Conservation (phyloP, 345 rosid species). For the Eucalyptus cladocalyx region DNA sequence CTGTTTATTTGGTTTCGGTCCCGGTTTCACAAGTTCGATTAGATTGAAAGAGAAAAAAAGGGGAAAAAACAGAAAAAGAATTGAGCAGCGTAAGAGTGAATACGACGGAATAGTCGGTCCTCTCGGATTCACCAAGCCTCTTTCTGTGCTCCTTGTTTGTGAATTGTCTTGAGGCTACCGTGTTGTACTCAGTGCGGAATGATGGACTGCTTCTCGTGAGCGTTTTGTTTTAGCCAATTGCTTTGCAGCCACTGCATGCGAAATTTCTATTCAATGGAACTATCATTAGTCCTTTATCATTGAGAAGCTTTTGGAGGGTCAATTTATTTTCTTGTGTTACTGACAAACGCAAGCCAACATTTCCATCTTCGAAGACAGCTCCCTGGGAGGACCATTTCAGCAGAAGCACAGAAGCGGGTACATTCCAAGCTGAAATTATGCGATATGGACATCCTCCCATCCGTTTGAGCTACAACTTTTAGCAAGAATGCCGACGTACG, state of each 20-base stretch:
- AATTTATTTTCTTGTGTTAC: not conserved
- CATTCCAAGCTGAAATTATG: not conserved
- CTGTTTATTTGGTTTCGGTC: not conserved
- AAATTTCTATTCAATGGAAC: not conserved
- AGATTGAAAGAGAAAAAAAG: not conserved
- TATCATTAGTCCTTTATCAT: not conserved
- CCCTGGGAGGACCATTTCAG: not conserved
- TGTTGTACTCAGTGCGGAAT: not conserved
- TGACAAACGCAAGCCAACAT: not conserved
- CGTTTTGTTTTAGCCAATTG: not conserved
- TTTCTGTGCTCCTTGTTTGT: not conserved
- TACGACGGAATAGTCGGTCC: not conserved
- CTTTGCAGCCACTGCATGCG: not conserved
- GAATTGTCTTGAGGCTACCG: not conserved
- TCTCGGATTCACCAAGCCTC: not conserved
- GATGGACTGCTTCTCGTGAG: not conserved
- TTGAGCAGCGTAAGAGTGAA: not conserved
- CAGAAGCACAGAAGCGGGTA: not conserved
- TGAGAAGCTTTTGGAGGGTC: not conserved
- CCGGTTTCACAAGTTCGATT: not conserved
- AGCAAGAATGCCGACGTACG: not conserved
- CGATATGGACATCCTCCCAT: not conserved
- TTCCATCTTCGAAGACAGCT: not conserved
- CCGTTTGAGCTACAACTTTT: not conserved
- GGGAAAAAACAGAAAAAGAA: not conserved